A percentile compares a stretch with the other conserved stretches of the same genome.
These are phyloP conservation scores for Sporobolomyces phaffii DNA, from an alignment of 768 basidiomycete genomes.

Conservation along the genomic window DNA sequence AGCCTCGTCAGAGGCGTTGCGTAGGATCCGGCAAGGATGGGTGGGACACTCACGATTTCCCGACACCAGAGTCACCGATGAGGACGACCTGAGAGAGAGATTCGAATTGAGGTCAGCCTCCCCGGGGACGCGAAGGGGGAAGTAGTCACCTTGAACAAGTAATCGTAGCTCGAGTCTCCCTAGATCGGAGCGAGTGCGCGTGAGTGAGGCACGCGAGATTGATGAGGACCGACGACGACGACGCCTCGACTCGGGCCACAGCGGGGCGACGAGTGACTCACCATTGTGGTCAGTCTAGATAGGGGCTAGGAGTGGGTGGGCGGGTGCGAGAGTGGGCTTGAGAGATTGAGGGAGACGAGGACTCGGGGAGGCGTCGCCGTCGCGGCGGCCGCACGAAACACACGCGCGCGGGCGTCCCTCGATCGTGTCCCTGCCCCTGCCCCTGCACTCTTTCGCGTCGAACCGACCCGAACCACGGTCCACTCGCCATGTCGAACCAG, in stretches of 20 bases:
- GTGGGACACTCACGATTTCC: slow-evolving; percentile 91
- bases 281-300: too few species aligned
- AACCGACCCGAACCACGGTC: too few species aligned
- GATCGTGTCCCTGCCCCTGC: too few species aligned
- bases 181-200: neutral
- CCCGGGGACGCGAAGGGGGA: neutral
- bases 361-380: too few species aligned
- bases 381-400: too few species aligned
- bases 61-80: slow-evolving; percentile 98
- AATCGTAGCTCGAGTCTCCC: slow-evolving; percentile 61
- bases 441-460: too few species aligned
- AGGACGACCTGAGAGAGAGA: slow-evolving; percentile 69
- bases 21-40: neutral
- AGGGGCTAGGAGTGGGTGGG: too few species aligned
- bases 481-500: slow-evolving; percentile 11
- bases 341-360: too few species aligned
- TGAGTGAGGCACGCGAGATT: neutral
- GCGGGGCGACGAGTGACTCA: too few species aligned
- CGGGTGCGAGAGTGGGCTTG: too few species aligned
- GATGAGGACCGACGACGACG: neutral
- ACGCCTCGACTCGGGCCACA: neutral
- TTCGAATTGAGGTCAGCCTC: neutral
- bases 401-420: too few species aligned
- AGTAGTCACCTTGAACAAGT: slow-evolving; percentile 83
- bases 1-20: neutral